Evolutionary conservation across 306 rosid species (phyloP).

Genomic region (Lathyrus sativus): DNA sequence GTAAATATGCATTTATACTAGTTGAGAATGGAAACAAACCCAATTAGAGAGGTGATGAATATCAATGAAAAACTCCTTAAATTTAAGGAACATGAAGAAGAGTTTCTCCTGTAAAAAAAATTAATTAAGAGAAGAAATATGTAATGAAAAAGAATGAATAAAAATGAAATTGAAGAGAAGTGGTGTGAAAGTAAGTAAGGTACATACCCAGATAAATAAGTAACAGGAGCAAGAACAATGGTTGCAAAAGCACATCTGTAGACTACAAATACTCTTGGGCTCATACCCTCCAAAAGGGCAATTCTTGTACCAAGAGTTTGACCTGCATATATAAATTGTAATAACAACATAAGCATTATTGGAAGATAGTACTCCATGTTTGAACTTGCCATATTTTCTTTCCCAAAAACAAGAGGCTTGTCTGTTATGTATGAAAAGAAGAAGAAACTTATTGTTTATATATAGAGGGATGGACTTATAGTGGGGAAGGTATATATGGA

Average conservation of each 20-base stretch:
- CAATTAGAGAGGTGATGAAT: slow-evolving; percentile 54
- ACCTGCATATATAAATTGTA: slow-evolving; percentile 48
- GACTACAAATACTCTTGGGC: slow-evolving; percentile 49
- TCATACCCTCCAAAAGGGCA: slow-evolving; percentile 56
- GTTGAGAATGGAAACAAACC: slow-evolving; percentile 42
- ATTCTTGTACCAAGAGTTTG: slow-evolving; percentile 43
- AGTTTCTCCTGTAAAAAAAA: slow-evolving; percentile 39
- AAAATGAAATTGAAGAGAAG: too few species aligned
- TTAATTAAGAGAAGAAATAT: neutral
- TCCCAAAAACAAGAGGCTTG: neutral
- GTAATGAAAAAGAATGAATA: neutral
- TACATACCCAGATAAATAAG: slow-evolving; percentile 39
- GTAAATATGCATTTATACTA: neutral
- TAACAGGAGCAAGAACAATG: slow-evolving; percentile 45
- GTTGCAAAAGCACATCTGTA: slow-evolving; percentile 62
- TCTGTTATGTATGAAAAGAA: neutral
- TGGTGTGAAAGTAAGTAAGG: too few species aligned
- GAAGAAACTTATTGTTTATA: neutral
- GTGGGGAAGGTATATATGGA: too few species aligned
- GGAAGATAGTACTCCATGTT: slow-evolving; percentile 38
- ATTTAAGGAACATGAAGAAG: slow-evolving; percentile 39
- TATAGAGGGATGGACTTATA: too few species aligned
- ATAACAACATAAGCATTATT: slow-evolving; percentile 44
- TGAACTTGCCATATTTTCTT: slow-evolving; percentile 32
- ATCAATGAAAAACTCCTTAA: slow-evolving; percentile 49